Conservation (phyloP, 192 early-diverging fungal species). For the Obelidium mucronatum region DNA sequence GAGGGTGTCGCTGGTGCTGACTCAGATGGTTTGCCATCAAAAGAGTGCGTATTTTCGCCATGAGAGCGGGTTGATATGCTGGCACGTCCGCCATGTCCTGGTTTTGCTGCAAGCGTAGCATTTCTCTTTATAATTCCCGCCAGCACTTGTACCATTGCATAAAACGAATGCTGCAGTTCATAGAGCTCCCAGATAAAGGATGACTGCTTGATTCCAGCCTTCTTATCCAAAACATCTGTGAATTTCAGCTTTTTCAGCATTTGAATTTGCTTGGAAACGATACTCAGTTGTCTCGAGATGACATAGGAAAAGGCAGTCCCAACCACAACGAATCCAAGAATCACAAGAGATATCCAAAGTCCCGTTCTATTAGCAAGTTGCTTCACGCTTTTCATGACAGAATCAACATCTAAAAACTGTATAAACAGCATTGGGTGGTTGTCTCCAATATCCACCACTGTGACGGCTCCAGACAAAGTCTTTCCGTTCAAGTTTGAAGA, state of each 20-base stretch:
- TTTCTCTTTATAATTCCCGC: background rate
- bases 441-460: background rate
- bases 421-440: background rate
- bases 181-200: constrained; percentile 21
- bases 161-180: constrained; percentile 13
- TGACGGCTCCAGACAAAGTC: background rate
- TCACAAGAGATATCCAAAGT: constrained; percentile 13
- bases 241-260: constrained; percentile 28
- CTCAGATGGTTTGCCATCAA: no score
- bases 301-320: background rate
- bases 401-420: background rate
- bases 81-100: no score
- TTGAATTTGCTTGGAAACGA: constrained; percentile 15
- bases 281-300: constrained; percentile 8
- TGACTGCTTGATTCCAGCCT: constrained; percentile 6
- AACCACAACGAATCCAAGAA: background rate
- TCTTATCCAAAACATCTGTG: constrained; percentile 16
- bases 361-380: background rate
- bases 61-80: no score
- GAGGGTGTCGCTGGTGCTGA: no score
- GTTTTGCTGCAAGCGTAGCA: no score
- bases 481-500: background rate
- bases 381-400: background rate
- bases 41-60: no score
- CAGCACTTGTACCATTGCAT: constrained; percentile 13